Conservation (phyloP, 176 grass and related monocot genomes). For the Paspalum notatum region DNA sequence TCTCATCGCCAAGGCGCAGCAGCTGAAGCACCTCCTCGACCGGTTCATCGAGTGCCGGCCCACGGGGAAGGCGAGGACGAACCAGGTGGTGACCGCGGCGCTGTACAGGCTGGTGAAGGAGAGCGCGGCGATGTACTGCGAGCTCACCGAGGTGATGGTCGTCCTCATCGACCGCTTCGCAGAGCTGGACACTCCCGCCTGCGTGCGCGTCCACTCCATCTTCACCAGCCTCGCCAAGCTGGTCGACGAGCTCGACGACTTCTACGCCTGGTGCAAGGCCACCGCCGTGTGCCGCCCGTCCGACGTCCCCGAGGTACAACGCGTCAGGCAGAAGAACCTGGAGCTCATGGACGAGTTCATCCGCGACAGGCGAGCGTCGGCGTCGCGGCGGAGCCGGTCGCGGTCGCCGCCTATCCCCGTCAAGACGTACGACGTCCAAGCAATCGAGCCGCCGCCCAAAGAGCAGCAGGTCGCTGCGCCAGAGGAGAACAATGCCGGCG, state of each 20-base stretch:
- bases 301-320: conserved; percentile 63
- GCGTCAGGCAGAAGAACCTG: conserved; percentile 64
- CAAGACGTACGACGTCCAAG: conserved; percentile 23
- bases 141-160: conserved; percentile 58
- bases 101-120: conserved; percentile 67
- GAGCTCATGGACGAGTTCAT: conserved; percentile 86
- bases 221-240: conserved; percentile 59
- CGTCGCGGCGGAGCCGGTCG: background rate
- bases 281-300: conserved; percentile 52
- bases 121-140: conserved; percentile 67
- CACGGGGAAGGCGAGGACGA: conserved; percentile 60
- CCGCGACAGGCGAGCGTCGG: conserved; percentile 41
- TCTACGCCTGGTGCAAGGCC: conserved; percentile 63
- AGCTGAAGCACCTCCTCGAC: conserved; percentile 57
- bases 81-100: conserved; percentile 49
- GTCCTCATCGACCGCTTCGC: conserved; percentile 68
- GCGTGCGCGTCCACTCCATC: conserved; percentile 56
- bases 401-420: background rate
- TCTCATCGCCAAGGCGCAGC: conserved; percentile 47
- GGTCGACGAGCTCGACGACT: conserved; percentile 65
- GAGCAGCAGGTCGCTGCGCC: background rate
- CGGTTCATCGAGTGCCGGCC: conserved; percentile 66
- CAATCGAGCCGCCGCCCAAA: conserved; percentile 21
- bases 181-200: conserved; percentile 45
- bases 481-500: conserved; percentile 9